phyloP scores from a whole-genome alignment of 2,329 filamentous ascomycete genomes.

The Penicillium sp. region DNA sequence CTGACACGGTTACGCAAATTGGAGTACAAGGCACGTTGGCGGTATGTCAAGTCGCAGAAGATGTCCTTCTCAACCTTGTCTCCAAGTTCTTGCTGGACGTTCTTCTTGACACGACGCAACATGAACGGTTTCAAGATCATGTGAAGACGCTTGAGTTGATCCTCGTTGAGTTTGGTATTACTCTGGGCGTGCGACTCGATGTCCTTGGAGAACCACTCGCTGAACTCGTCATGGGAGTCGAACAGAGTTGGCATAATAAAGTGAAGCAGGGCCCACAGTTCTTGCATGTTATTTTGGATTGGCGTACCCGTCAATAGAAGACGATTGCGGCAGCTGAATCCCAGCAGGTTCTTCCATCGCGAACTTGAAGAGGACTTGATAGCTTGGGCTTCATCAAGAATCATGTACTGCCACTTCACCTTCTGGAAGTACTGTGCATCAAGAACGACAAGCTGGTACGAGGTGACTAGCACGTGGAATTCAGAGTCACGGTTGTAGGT shows the following conservation, averaged over 20 bases:
- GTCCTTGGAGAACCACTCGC: slow-evolving; percentile 56
- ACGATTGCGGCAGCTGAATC: slow-evolving; percentile 93
- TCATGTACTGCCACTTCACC: slow-evolving; percentile 99
- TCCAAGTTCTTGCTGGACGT: slow-evolving; percentile 96
- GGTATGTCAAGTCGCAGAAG: slow-evolving; percentile 94
- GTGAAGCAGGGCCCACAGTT: slow-evolving; percentile 94
- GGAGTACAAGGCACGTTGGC: slow-evolving; percentile 88
- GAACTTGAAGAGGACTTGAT: slow-evolving; percentile 98
- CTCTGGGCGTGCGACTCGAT: slow-evolving; percentile 98
- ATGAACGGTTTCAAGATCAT: slow-evolving; percentile 99
- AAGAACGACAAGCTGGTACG: slow-evolving; percentile 93
- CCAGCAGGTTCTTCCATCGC: slow-evolving; percentile 91
- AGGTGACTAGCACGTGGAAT: slow-evolving; percentile 95
- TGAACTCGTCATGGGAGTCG: slow-evolving; percentile 58
- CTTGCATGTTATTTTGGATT: slow-evolving; percentile 99
- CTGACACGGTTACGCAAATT: slow-evolving; percentile 96
- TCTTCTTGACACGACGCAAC: slow-evolving; percentile 99
- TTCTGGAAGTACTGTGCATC: slow-evolving; percentile 98
- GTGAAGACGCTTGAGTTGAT: slow-evolving; percentile 92
- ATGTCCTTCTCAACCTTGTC: slow-evolving; percentile 98
- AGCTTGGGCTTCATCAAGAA: slow-evolving; percentile 95
- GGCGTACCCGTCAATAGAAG: slow-evolving; percentile 92
- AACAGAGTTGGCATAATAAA: slow-evolving; percentile 99
- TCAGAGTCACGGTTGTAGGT: slow-evolving; percentile 91
- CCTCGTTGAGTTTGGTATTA: slow-evolving; percentile 99